A percentile compares a stretch with the other conserved stretches of the same genome.
Conservation (phyloP, 371 early-diverging fungal genomes). For the Synchytrium microbalum region DNA sequence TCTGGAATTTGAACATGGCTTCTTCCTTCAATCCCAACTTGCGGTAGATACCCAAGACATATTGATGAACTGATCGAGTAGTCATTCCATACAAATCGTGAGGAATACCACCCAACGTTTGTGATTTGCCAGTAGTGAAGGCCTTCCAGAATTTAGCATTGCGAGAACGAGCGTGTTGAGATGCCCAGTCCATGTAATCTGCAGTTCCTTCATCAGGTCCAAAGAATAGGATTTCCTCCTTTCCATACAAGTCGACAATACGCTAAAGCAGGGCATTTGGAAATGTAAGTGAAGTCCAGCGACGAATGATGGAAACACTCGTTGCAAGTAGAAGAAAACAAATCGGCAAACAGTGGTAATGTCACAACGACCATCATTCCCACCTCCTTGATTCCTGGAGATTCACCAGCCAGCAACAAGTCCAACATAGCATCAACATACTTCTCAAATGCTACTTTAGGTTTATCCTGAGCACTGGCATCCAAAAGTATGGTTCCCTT, state of each 20-base stretch:
- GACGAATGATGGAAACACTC: neutral
- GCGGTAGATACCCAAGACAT: constrained; percentile 90
- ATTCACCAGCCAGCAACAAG: constrained; percentile 78
- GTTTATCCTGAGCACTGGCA: constrained; percentile 89
- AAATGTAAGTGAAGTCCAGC: too few species aligned
- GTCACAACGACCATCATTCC: constrained; percentile 4
- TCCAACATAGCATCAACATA: constrained; percentile 94
- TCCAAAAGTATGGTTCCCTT: constrained; percentile 96
- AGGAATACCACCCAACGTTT: constrained; percentile 94
- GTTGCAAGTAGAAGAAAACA: neutral
- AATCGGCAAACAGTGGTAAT: neutral
- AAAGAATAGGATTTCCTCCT: constrained; percentile 95
- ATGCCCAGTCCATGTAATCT: constrained; percentile 98
- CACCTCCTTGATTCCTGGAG: constrained; percentile 91
- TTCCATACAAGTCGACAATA: constrained; percentile 79
- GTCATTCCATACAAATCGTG: constrained; percentile 98
- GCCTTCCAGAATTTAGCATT: constrained; percentile 97
- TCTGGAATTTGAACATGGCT: constrained; percentile 77
- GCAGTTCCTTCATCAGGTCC: constrained; percentile 99
- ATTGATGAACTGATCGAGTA: constrained; percentile 96
- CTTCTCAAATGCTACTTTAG: constrained; percentile 95
- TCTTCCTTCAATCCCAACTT: constrained; percentile 69
- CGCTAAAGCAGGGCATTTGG: constrained; percentile 27
- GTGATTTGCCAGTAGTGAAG: constrained; percentile 96
- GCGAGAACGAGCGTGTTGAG: constrained; percentile 82